phyloP scores from a whole-genome alignment of 257 asterid species.

The Linaria vulgaris region DNA sequence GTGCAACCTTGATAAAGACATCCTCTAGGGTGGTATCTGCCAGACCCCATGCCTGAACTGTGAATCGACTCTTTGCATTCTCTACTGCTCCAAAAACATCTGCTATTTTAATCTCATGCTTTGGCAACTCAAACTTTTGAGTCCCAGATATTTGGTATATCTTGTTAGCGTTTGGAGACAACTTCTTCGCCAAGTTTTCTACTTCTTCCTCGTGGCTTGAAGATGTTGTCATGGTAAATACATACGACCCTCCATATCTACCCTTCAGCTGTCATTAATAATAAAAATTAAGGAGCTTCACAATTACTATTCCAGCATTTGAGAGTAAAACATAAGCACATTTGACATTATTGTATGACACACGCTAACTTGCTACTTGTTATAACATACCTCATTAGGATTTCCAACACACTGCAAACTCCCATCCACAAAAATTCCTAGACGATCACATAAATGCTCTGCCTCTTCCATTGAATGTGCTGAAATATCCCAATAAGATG shows the following conservation, averaged over 20 bases:
- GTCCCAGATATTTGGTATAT: constrained; percentile 90
- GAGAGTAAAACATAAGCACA: no score
- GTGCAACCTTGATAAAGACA: constrained; percentile 92
- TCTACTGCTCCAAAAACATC: constrained; percentile 84
- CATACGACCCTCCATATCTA: constrained; percentile 90
- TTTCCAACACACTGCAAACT: constrained; percentile 91
- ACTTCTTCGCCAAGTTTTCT: constrained; percentile 49
- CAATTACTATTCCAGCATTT: no score
- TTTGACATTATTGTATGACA: no score
- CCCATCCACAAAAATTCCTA: constrained; percentile 94
- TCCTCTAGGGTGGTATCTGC: constrained; percentile 94
- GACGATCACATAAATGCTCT: constrained; percentile 86
- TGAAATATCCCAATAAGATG: constrained; percentile 37
- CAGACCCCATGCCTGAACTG: constrained; percentile 93
- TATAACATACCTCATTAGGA: constrained; percentile 92
- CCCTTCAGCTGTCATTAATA: constrained; percentile 68
- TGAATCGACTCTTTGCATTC: constrained; percentile 74
- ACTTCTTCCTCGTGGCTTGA: constrained; percentile 69
- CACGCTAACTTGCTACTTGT: no score
- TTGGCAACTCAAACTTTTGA: constrained; percentile 90
- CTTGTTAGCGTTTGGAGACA: constrained; percentile 72
- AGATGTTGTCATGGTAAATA: constrained; percentile 89
- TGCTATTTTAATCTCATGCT: constrained; percentile 69
- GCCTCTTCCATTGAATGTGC: constrained; percentile 99
- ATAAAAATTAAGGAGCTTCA: no score